Conservation (phyloP, 441 rosid species). For the Croton laevigatus region DNA sequence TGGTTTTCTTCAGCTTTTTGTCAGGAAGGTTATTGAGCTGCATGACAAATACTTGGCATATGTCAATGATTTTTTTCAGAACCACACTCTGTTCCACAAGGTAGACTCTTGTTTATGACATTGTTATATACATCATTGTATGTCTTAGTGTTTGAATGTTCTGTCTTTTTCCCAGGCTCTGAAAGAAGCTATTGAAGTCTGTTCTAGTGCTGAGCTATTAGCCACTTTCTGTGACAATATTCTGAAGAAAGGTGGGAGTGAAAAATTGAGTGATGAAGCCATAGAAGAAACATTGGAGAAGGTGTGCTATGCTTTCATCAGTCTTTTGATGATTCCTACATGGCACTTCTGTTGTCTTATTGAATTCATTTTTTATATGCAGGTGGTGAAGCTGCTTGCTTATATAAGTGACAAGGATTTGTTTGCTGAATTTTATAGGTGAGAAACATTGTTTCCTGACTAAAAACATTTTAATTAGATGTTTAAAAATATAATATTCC, state of each 20-base stretch:
- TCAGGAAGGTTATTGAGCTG: slow-evolving; percentile 85
- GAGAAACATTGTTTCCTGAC: not conserved
- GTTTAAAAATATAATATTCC: not conserved
- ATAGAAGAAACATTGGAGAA: slow-evolving; percentile 94
- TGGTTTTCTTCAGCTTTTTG: slow-evolving; percentile 60
- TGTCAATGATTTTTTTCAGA: slow-evolving; percentile 78
- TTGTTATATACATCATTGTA: not conserved
- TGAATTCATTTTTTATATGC: slow-evolving; percentile 21
- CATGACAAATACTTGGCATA: slow-evolving; percentile 90
- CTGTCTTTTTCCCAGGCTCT: slow-evolving; percentile 50
- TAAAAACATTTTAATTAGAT: not conserved
- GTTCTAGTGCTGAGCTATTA: slow-evolving; percentile 90
- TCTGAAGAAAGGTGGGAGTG: slow-evolving; percentile 95
- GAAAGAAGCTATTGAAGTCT: slow-evolving; percentile 95
- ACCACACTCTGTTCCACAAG: slow-evolving; percentile 92
- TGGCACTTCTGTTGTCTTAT: not conserved
- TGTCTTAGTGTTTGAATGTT: slow-evolving; percentile 18
- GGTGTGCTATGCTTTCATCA: slow-evolving; percentile 36
- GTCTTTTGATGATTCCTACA: not conserved
- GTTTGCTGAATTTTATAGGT: slow-evolving; percentile 92
- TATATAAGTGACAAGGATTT: slow-evolving; percentile 92
- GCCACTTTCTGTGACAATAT: slow-evolving; percentile 95
- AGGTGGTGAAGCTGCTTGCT: slow-evolving; percentile 87
- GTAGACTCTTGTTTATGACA: slow-evolving; percentile 27
- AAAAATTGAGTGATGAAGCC: slow-evolving; percentile 92